Evolutionary conservation across 148 eudicot genomes (phyloP), one percentile per base, ranked within the genome.

Genomic region (Rhododendron molle): DNA sequence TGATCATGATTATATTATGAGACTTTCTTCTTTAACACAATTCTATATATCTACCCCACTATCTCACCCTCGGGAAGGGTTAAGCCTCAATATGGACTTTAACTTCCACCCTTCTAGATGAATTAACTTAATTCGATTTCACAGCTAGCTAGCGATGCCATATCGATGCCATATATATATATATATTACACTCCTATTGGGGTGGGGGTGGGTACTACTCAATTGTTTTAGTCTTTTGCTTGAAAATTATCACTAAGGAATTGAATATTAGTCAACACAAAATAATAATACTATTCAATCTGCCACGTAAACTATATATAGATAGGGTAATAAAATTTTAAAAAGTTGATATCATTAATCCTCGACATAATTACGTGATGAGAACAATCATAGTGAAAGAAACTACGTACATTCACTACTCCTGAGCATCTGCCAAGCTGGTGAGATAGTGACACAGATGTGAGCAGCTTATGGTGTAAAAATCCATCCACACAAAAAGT

Each of bases 41-140:
- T 10, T 0, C 13, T 14, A 20, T 11, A 32, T 47, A 20, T 11
- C 56, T 49, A 46, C 81, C 80, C 28, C 14, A 23, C n/a, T 15
- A 78, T n/a, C 30, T 78, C 56, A 23, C 14, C 81, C n/a, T n/a
- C 0, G 52, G 20, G 20, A 47, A 47, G 81, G 76, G 38, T 79
- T 23, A 47, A 79, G 21, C 58, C 60, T 47, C 58, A 47, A 79
- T 40, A 40, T 5, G 20, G 56, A 47, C 34, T 13, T 47, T 7
- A 71, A 26, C 18, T n/a, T 79, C 81, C 49, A 40, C 44, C 40
- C 81, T 79, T 79, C 81, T 79, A 79, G 81, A 79, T 79, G 58
- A 15, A 47, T 6, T 28, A 7, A 23, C n/a, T 28, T 69, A 54
- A 54, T 54, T 65, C 72, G 14, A 65, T n/a, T 65, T 65, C 28